A percentile compares a stretch with the other conserved stretches of the same genome.
These are phyloP conservation scores for Apophysomyces elegans DNA, from an alignment of 371 early-diverging fungal genomes.

Conservation along the genomic window DNA sequence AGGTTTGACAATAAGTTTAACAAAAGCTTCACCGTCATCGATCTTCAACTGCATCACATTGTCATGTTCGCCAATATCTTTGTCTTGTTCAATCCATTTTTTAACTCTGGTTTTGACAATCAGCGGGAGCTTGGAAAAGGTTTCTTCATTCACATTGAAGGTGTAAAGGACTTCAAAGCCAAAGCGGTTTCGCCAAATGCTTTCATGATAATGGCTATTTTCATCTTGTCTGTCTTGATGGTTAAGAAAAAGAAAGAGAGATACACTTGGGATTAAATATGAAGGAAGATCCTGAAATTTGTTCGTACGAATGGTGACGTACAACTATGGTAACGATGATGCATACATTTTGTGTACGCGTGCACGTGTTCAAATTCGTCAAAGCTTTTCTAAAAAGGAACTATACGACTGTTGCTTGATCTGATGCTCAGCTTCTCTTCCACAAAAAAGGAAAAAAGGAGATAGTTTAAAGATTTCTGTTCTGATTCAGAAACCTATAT, in stretches of 20 bases:
- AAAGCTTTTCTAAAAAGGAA: background rate
- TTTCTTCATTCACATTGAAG: background rate
- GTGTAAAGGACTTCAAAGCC: background rate
- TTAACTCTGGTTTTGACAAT: background rate
- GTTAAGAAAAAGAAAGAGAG: background rate
- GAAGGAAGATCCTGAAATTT: background rate
- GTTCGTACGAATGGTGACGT: background rate
- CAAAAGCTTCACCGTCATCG: background rate
- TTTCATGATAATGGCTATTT: background rate
- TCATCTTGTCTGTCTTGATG: background rate
- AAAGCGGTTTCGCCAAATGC: background rate
- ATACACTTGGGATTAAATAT: background rate
- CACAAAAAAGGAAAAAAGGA: background rate
- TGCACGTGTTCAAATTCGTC: background rate
- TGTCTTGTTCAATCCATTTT: background rate
- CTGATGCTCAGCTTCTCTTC: background rate
- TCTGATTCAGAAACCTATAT: background rate
- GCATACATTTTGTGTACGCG: background rate
- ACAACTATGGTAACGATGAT: background rate
- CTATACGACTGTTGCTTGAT: background rate
- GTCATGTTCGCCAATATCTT: background rate
- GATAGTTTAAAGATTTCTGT: background rate
- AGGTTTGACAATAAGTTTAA: background rate
- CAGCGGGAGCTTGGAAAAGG: background rate
- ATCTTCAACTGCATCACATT: background rate